These are phyloP conservation scores for Cordyceps fumosorosea DNA, from an alignment of 2,329 filamentous ascomycete species.

Conservation along the genomic window DNA sequence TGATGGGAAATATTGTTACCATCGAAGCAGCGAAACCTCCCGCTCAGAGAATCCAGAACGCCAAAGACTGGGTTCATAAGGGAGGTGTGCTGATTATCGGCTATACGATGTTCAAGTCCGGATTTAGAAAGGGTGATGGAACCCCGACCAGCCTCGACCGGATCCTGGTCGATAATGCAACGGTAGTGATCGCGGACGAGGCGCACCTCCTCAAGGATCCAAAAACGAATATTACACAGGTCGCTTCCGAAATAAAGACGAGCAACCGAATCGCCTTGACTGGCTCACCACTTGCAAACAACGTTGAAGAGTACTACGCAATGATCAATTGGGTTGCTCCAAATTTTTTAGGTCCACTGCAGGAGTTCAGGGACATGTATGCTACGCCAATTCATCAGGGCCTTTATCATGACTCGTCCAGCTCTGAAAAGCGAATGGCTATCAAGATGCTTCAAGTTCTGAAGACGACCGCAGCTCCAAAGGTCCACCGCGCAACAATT, in stretches of 20 bases:
- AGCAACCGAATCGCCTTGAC: conserved; percentile 74
- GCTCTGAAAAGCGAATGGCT: conserved; percentile 48
- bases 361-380: conserved; percentile 66
- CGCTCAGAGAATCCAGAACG: conserved; percentile 34
- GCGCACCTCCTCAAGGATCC: conserved; percentile 73
- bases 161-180: conserved; percentile 54
- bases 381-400: conserved; percentile 67
- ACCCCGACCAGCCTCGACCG: conserved; percentile 22
- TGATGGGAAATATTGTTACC: conserved; percentile 50
- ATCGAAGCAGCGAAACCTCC: conserved; percentile 38
- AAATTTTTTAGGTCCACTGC: conserved; percentile 61
- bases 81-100: conserved; percentile 74
- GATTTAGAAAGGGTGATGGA: conserved; percentile 20
- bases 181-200: conserved; percentile 77
- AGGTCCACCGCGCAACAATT: conserved; percentile 70
- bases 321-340: conserved; percentile 86
- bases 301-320: conserved; percentile 75
- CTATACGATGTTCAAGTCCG: conserved; percentile 57
- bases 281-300: conserved; percentile 80
- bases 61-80: conserved; percentile 53
- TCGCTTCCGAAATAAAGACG: conserved; percentile 56
- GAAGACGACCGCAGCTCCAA: conserved; percentile 65
- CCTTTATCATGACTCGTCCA: conserved; percentile 57
- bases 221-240: conserved; percentile 42
- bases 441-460: conserved; percentile 64